phyloP scores from a whole-genome alignment of 768 basidiomycete species.

The Tricholoma flavovirens region DNA sequence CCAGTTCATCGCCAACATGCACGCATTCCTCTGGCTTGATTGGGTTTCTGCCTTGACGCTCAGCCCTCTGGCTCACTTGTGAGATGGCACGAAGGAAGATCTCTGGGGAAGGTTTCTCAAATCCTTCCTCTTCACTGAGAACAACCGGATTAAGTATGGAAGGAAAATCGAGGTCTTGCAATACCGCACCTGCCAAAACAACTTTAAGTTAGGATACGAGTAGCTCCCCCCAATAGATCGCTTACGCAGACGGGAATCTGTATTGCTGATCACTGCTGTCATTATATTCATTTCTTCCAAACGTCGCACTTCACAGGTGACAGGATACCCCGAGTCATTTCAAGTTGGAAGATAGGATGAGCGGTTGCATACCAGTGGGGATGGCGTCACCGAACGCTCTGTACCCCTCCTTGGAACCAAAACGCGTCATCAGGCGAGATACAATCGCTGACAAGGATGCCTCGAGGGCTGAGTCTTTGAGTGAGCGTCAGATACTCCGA shows the following conservation, averaged over 20 bases:
- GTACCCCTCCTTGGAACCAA: conserved; percentile 70
- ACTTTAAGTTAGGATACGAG: no score
- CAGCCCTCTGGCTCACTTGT: conserved; percentile 19
- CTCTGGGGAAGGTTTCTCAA: conserved; percentile 61
- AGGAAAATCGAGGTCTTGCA: conserved; percentile 57
- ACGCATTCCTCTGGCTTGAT: conserved; percentile 42
- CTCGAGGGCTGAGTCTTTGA: conserved; percentile 43
- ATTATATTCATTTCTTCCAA: conserved; percentile 40
- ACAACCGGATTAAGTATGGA: conserved; percentile 46
- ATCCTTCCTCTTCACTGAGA: conserved; percentile 63
- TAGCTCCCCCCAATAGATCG: no score
- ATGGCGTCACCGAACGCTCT: conserved; percentile 48
- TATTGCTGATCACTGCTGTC: conserved; percentile 66
- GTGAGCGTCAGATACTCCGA: not conserved
- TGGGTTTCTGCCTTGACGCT: conserved; percentile 6
- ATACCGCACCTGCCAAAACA: conserved; percentile 37
- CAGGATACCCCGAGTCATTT: no score
- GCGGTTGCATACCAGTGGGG: conserved; percentile 33
- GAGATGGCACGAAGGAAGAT: conserved; percentile 50
- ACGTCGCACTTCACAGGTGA: conserved; percentile 37
- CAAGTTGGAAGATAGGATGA: not conserved
- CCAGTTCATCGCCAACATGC: conserved; percentile 74
- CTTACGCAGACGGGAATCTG: conserved; percentile 67
- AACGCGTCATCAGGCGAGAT: conserved; percentile 53
- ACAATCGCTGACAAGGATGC: conserved; percentile 51